Conservation (phyloP, 1,139 yeast species). For the Blastobotrys persicus region DNA sequence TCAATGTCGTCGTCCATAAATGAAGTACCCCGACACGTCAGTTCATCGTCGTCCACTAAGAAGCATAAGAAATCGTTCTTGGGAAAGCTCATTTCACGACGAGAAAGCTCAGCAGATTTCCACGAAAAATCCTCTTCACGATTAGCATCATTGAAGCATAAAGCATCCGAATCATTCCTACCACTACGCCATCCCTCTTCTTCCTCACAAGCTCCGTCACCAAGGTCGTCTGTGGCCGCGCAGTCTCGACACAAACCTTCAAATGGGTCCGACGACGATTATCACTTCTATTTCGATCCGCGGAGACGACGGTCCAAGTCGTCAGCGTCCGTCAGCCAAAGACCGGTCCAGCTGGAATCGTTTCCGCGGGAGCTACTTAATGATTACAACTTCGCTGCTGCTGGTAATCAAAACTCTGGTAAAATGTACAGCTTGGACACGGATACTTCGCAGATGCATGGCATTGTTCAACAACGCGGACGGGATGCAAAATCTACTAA, state of each 20-base stretch:
- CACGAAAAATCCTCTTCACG: slow-evolving; percentile 9
- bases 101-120: slow-evolving; percentile 29
- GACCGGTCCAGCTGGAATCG: slow-evolving; percentile 8
- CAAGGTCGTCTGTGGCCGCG: slow-evolving; percentile 5
- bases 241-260: neutral
- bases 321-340: slow-evolving; percentile 1
- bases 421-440: slow-evolving; percentile 41
- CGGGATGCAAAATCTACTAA: slow-evolving; percentile 11
- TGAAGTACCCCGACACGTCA: neutral
- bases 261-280: neutral
- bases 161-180: slow-evolving; percentile 17
- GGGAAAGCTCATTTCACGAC: slow-evolving; percentile 27
- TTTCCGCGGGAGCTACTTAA: slow-evolving; percentile 14
- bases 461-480: slow-evolving; percentile 42
- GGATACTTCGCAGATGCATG: slow-evolving; percentile 52
- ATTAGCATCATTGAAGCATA: slow-evolving; percentile 12
- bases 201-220: slow-evolving; percentile 10
- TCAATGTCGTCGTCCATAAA: slow-evolving; percentile 25
- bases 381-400: slow-evolving; percentile 10
- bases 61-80: slow-evolving; percentile 25
- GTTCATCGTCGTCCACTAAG: slow-evolving; percentile 1
- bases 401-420: slow-evolving; percentile 5
- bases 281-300: slow-evolving; percentile 1
- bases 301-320: slow-evolving; percentile 4
- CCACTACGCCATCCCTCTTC: slow-evolving; percentile 14